Percentiles rank a stretch among this genome's conserved stretches.
Conservation (phyloP, 225 moss, liverwort and hornwort genomes). For the Pseudoscleropodium purum region DNA sequence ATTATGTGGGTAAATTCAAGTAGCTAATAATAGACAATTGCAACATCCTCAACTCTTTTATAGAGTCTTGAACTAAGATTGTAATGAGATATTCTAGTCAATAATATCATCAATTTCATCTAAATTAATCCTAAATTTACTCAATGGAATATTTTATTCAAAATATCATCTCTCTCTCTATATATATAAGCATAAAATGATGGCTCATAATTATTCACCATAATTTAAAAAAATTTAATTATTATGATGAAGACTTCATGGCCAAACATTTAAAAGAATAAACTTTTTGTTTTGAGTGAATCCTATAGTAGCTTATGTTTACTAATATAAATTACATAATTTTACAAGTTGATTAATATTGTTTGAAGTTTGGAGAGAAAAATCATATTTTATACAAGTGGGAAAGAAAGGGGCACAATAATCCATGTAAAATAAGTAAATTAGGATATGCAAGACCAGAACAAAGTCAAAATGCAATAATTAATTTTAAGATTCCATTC, state of each 20-base stretch:
- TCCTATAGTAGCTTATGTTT: not conserved
- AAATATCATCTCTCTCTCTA: not conserved
- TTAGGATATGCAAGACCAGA: not conserved
- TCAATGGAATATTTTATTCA: not conserved
- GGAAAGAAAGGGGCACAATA: not conserved
- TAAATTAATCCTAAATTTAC: not conserved
- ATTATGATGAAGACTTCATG: rapidly evolving
- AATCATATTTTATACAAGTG: not conserved
- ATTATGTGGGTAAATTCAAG: rapidly evolving
- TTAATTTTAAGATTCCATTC: not conserved
- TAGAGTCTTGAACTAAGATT: not conserved
- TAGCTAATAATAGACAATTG: not conserved
- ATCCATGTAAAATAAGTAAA: not conserved
- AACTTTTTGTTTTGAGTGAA: rapidly evolving
- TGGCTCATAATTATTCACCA: not conserved
- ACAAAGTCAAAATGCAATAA: not conserved
- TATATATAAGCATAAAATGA: not conserved
- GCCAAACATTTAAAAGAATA: not conserved
- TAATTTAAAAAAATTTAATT: not conserved
- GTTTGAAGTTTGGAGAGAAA: not conserved
- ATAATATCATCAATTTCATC: not conserved
- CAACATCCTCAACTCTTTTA: not conserved
- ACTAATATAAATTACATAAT: not conserved
- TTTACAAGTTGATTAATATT: not conserved
- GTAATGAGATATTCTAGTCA: not conserved